phyloP scores from a whole-genome alignment of 2,329 filamentous ascomycete species.

The Elsinoe arachidis region DNA sequence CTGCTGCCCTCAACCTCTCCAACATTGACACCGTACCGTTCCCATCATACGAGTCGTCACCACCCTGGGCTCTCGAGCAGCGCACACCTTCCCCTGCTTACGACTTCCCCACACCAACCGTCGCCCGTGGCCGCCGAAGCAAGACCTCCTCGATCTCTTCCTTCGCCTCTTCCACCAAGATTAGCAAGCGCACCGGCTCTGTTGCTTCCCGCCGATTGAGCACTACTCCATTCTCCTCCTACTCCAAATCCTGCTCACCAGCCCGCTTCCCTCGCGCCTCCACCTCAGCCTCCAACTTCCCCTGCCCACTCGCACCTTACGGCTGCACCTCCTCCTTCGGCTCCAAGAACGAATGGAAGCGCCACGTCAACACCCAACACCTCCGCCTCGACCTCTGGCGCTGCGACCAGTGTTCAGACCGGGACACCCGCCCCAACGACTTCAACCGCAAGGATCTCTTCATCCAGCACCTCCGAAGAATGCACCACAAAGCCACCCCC shows the following conservation, averaged over 20 bases:
- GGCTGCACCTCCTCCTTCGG: conserved; percentile 65
- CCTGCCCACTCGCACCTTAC: conserved; percentile 70
- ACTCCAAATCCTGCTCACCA: conserved; percentile 39
- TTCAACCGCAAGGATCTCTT: conserved; percentile 93
- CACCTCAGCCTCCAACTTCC: conserved; percentile 46
- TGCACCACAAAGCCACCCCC: conserved; percentile 52
- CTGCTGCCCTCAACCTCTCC: not conserved
- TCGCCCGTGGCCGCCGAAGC: not conserved
- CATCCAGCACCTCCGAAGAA: conserved; percentile 76
- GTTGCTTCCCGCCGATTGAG: conserved; percentile 16
- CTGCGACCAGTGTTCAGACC: conserved; percentile 54
- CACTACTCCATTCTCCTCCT: conserved; percentile 36
- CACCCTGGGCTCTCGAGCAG: conserved; percentile 10
- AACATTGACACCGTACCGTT: conserved; percentile 3
- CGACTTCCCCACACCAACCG: conserved; percentile 7
- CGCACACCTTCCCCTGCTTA: not conserved
- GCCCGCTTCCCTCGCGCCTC: conserved; percentile 29
- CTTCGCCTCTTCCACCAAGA: conserved; percentile 8
- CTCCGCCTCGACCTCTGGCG: conserved; percentile 65
- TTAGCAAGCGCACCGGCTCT: conserved; percentile 10
- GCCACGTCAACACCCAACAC: conserved; percentile 75
- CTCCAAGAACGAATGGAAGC: conserved; percentile 92
- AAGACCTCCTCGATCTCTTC: conserved; percentile 11
- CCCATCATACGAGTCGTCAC: conserved; percentile 4
- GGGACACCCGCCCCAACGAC: conserved; percentile 41